Conservation (phyloP, 805 yeast species). For the Hanseniaspora valbyensis region DNA sequence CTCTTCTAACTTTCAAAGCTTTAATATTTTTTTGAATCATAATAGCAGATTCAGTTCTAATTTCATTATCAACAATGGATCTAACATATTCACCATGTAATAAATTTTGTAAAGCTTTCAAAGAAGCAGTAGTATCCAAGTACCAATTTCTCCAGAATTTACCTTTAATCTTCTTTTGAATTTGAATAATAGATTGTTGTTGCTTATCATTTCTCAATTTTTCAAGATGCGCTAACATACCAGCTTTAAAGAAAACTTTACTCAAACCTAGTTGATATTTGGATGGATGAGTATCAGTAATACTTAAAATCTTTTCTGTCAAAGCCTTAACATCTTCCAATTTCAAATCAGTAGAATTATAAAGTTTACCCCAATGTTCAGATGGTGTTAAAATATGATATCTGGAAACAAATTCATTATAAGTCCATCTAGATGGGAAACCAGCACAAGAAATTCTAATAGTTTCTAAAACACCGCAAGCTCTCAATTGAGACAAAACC, state of each 20-base stretch:
- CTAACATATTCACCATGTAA: slow-evolving; percentile 57
- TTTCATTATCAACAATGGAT: slow-evolving; percentile 41
- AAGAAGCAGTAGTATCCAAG: slow-evolving; percentile 42
- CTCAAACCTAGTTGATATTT: slow-evolving; percentile 87
- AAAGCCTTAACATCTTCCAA: slow-evolving; percentile 49
- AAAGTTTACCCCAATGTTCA: slow-evolving; percentile 50
- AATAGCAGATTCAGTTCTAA: slow-evolving; percentile 52
- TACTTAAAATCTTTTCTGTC: slow-evolving; percentile 55
- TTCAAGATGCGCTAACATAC: slow-evolving; percentile 86
- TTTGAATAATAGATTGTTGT: slow-evolving; percentile 63
- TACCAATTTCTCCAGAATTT: slow-evolving; percentile 52
- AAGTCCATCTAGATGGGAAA: slow-evolving; percentile 92
- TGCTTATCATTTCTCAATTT: slow-evolving; percentile 72
- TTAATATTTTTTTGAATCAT: slow-evolving; percentile 59
- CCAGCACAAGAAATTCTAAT: slow-evolving; percentile 96
- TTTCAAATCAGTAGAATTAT: slow-evolving; percentile 38
- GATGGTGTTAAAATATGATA: slow-evolving; percentile 76
- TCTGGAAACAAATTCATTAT: slow-evolving; percentile 81
- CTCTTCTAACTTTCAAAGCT: slow-evolving; percentile 40
- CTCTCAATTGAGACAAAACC: slow-evolving; percentile 91
- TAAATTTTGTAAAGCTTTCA: slow-evolving; percentile 47
- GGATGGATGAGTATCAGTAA: slow-evolving; percentile 50
- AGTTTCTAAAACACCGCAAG: slow-evolving; percentile 97
- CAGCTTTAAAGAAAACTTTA: slow-evolving; percentile 91
- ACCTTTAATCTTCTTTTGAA: slow-evolving; percentile 73